Base-by-base conservation (phyloP, 768 basidiomycete species). In the Hypsizygus marmoreus region DNA sequence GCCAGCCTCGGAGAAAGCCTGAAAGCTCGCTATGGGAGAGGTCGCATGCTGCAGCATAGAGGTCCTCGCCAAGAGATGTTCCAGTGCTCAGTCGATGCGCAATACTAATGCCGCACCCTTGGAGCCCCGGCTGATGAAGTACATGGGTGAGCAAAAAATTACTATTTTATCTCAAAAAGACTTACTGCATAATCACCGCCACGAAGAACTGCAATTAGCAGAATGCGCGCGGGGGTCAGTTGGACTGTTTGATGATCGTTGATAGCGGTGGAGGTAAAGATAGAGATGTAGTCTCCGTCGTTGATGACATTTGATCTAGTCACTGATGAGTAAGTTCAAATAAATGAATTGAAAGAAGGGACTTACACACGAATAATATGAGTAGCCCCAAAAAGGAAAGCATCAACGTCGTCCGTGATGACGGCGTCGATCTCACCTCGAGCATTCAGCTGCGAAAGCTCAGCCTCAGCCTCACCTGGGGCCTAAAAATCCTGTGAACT, bases 31-130 rank as follows among this genome's bases (percentile, higher is more conserved):
- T 12, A 11, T 17, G 19, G 6, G 31, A 30, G 12, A 47, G 46
- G n/a, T 45, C 39, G 9, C 34, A 40, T 8, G 71, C 65, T 3
- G 77, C 73, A 38, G 69, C 45, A 22, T 79, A 47, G 22, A 82
- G 70, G 23, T 69, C 54, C 53, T 84, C 77, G 0, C 83, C 79
- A 31, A 83, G 75, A 1, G 82, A 82, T 23, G 75, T 75, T 39
- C 72, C 72, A 0, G 82, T 82, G 38, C 38, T 22, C 0, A 88
- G 76, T 1, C 71, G 81, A 19, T 75, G 72, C 3, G 85, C 81
- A 30, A 76, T 81, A 17, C 66, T 69, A 3, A 69, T 62, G 1
- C 84, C 81, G 44, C 77, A 80, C 6, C 76, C 69, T 6, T 62
- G 12, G n/a, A 59, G 45, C 11, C 61, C 59, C 13, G 11, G 46